Evolutionary conservation across 306 rosid genomes (phyloP).

Genomic region (Vigna radiata): DNA sequence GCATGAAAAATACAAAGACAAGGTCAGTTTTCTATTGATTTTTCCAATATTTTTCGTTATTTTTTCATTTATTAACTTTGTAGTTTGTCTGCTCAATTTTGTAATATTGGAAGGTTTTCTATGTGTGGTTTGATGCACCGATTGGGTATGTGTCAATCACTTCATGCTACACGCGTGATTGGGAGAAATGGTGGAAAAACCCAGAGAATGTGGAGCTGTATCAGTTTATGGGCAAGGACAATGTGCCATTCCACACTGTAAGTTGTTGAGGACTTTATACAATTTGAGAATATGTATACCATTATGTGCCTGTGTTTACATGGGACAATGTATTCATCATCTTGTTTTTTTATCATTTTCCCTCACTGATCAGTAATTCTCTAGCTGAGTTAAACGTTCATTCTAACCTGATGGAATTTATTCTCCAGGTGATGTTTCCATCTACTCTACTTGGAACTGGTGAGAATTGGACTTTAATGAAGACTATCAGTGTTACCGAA

Average conservation of each 20-base stretch:
- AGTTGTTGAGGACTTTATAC: constrained; percentile 38
- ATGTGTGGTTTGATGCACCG: constrained; percentile 99
- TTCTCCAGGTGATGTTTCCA: constrained; percentile 94
- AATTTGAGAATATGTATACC: constrained; percentile 8
- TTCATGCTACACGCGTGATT: constrained; percentile 82
- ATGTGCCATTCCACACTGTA: constrained; percentile 98
- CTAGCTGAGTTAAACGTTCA: constrained; percentile 25
- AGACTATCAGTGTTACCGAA: constrained; percentile 97
- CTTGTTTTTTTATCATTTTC: constrained; percentile 20
- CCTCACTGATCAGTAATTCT: constrained; percentile 18
- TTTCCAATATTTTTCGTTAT: neutral
- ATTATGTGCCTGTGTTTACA: constrained; percentile 29
- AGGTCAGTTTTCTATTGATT: constrained; percentile 60
- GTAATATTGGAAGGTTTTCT: constrained; percentile 73
- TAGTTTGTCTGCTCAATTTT: constrained; percentile 16
- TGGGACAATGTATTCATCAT: constrained; percentile 16
- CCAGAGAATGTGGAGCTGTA: constrained; percentile 91
- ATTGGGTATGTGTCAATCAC: constrained; percentile 95
- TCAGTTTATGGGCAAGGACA: constrained; percentile 99
- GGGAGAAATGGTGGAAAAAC: constrained; percentile 99
- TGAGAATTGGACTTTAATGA: constrained; percentile 95
- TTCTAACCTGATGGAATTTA: constrained; percentile 19
- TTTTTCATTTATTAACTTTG: constrained; percentile 19
- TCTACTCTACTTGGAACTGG: constrained; percentile 91
- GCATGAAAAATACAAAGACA: constrained; percentile 81